Percentiles rank a stretch among this genome's conserved stretches.
phyloP scores from a whole-genome alignment of 495 filamentous ascomycete species.

The Poronia punctata region DNA sequence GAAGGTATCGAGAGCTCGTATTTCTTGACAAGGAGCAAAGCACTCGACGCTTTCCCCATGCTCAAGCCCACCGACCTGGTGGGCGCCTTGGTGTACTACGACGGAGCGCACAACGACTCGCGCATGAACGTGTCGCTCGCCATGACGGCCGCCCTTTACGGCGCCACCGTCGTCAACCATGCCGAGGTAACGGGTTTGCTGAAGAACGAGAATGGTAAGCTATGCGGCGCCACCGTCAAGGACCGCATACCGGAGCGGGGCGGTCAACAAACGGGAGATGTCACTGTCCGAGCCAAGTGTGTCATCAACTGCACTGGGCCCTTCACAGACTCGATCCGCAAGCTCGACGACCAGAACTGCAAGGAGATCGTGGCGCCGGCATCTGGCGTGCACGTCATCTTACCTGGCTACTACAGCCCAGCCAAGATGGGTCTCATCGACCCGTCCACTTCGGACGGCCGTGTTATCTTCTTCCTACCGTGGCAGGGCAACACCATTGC shows the following conservation, averaged over 20 bases:
- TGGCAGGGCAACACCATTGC: conserved; percentile 99
- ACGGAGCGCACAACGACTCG: conserved; percentile 97
- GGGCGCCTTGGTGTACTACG: conserved; percentile 95
- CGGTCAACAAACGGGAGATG: conserved; percentile 46
- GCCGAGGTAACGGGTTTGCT: conserved; percentile 78
- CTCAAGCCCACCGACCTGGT: conserved; percentile 77
- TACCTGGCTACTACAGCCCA: conserved; percentile 93
- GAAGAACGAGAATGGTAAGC: conserved; percentile 71
- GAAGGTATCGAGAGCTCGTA: conserved; percentile 98
- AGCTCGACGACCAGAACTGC: conserved; percentile 68
- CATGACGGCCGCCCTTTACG: conserved; percentile 92
- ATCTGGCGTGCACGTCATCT: conserved; percentile 89
- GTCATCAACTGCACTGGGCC: conserved; percentile 96
- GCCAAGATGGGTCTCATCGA: conserved; percentile 96
- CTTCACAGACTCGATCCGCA: conserved; percentile 87
- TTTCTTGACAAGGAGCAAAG: conserved; percentile 90
- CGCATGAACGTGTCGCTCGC: conserved; percentile 96
- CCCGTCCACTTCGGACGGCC: conserved; percentile 85
- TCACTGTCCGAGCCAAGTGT: conserved; percentile 78
- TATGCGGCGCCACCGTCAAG: conserved; percentile 72
- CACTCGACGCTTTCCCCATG: conserved; percentile 97
- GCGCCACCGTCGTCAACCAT: conserved; percentile 88
- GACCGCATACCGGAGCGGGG: conserved; percentile 60
- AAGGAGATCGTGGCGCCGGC: conserved; percentile 90
- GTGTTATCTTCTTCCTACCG: conserved; percentile 98